Percentiles rank a stretch among this genome's conserved stretches.
Conservation (phyloP, 345 rosid genomes). For the Dipteronia sinensis region DNA sequence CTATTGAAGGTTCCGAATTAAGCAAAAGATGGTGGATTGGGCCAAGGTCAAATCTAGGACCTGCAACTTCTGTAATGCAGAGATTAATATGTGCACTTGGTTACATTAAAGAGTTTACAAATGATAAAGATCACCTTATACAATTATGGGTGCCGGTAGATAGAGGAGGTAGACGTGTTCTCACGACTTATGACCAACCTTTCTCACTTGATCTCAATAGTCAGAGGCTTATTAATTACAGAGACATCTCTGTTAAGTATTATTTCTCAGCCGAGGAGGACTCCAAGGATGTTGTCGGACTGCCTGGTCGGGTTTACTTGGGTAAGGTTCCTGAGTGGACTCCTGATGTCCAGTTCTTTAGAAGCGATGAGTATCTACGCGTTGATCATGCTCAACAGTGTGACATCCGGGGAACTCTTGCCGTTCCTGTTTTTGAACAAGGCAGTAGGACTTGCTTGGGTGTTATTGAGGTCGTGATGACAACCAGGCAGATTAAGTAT, state of each 20-base stretch:
- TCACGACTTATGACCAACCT: constrained; percentile 70
- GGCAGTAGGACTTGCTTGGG: constrained; percentile 83
- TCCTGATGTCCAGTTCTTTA: constrained; percentile 89
- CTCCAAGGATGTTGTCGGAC: constrained; percentile 60
- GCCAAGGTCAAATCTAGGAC: constrained; percentile 43
- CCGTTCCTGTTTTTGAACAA: constrained; percentile 91
- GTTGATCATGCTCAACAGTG: constrained; percentile 70
- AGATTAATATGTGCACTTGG: constrained; percentile 70
- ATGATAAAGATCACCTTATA: constrained; percentile 69
- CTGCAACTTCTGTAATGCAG: constrained; percentile 58
- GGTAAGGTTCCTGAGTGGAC: constrained; percentile 94
- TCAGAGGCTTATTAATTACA: constrained; percentile 65
- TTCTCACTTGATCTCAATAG: constrained; percentile 62
- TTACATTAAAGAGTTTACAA: constrained; percentile 53
- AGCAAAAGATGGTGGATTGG: constrained; percentile 78
- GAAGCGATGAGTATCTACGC: constrained; percentile 80
- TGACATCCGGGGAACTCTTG: constrained; percentile 82
- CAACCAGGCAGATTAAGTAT: constrained; percentile 64
- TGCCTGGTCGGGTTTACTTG: constrained; percentile 88
- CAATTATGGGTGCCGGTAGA: constrained; percentile 89
- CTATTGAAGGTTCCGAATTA: constrained; percentile 36
- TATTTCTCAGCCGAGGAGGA: constrained; percentile 76
- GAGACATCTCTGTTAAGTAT: constrained; percentile 73
- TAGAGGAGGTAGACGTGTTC: constrained; percentile 61
- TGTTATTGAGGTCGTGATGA: constrained; percentile 87